Percentiles rank a stretch among this genome's conserved stretches.
Evolutionary conservation across 164 flowering plant genomes (phyloP).

Genomic region (Annona cherimola): DNA sequence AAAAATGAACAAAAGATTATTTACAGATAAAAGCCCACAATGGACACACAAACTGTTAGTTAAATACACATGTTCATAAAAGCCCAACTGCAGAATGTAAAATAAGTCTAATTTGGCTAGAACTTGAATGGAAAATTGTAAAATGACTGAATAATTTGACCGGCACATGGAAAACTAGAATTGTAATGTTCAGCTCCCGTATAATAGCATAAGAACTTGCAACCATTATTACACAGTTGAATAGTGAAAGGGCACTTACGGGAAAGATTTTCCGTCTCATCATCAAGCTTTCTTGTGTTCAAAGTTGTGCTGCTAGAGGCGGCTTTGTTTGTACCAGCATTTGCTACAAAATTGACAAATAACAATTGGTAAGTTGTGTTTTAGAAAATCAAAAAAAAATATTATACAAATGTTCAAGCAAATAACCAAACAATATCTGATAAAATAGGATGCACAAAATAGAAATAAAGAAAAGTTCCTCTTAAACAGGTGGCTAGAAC

Average conservation of each 20-base stretch:
- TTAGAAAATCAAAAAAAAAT: conserved; percentile 1
- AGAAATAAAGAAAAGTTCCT: not conserved
- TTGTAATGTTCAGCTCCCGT: not conserved
- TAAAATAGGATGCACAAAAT: not conserved
- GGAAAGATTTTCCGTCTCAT: conserved; percentile 83
- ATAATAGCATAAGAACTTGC: not conserved
- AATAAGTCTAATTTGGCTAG: too few species aligned
- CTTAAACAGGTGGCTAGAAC: not conserved
- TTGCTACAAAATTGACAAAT: conserved; percentile 36
- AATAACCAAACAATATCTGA: not conserved
- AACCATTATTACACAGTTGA: not conserved
- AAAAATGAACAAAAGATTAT: too few species aligned
- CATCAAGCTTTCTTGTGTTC: conserved; percentile 96
- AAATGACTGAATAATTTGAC: not conserved
- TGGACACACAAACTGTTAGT: too few species aligned
- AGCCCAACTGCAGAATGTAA: too few species aligned
- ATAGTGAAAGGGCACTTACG: conserved; percentile 50
- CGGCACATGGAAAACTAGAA: not conserved
- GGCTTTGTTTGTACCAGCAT: conserved; percentile 89
- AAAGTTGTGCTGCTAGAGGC: conserved; percentile 89
- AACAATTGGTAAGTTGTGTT: not conserved
- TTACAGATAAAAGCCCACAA: too few species aligned
- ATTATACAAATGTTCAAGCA: not conserved
- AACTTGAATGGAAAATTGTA: too few species aligned
- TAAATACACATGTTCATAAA: too few species aligned